Evolutionary conservation across 768 basidiomycete species (phyloP).

Genomic region (Calvatia gigantea): DNA sequence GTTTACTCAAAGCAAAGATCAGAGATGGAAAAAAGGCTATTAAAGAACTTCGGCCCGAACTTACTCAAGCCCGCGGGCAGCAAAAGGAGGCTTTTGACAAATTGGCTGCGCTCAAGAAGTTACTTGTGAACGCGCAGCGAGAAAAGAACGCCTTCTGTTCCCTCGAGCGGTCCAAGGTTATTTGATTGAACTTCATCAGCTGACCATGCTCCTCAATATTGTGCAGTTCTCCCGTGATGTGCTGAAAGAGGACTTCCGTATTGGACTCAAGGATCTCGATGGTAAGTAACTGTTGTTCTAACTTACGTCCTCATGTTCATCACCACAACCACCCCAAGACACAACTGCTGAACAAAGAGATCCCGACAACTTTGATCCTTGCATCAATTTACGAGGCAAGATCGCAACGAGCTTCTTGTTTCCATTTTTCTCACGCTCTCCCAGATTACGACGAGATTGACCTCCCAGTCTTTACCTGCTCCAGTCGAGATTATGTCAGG

Average conservation of each 20-base stretch:
- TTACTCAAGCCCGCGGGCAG: conserved; percentile 32
- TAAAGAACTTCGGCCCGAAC: conserved; percentile 33
- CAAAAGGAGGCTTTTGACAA: conserved; percentile 32
- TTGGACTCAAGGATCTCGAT: conserved; percentile 56
- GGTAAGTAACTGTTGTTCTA: conserved; percentile 27
- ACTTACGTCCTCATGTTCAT: neutral
- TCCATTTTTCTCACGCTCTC: neutral
- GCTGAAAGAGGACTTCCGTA: conserved; percentile 57
- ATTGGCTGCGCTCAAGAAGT: conserved; percentile 36
- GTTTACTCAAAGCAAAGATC: conserved; percentile 42
- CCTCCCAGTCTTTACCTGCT: conserved; percentile 61
- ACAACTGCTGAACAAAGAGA: conserved; percentile 54
- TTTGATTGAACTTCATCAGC: neutral
- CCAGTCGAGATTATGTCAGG: conserved; percentile 58
- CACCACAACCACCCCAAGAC: conserved; percentile 31
- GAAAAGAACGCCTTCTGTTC: conserved; percentile 65
- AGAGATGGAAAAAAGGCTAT: conserved; percentile 36
- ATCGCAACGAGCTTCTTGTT: conserved; percentile 11
- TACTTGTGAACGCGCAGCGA: conserved; percentile 42
- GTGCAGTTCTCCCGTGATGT: conserved; percentile 50
- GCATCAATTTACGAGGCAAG: conserved; percentile 42
- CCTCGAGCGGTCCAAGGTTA: conserved; percentile 51
- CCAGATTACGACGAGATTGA: conserved; percentile 58
- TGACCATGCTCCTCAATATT: conserved; percentile 7
- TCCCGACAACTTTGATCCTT: conserved; percentile 55